These are phyloP conservation scores for Paramecium sexaurelia DNA, from an alignment of 73 alveolate genomes.

Conservation along the genomic window DNA sequence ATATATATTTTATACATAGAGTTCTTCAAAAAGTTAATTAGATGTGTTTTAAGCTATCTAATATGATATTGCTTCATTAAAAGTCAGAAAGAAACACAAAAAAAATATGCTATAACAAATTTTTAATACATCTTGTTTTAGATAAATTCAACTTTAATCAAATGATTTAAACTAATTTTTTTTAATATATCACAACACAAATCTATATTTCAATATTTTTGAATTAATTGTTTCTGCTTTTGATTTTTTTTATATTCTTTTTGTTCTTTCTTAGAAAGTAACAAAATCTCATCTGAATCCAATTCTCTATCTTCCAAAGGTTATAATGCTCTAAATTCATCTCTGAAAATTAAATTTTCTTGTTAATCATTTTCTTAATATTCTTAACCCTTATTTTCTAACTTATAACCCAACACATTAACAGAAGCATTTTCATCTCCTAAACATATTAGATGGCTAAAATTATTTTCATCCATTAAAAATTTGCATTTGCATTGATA, in stretches of 20 bases:
- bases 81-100: not conserved
- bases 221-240: not conserved
- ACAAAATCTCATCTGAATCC: not conserved
- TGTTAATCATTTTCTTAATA: not conserved
- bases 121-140: not conserved
- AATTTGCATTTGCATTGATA: not conserved
- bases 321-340: not conserved
- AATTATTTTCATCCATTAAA: not conserved
- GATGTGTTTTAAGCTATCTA: too few relatives aligned
- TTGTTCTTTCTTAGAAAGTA: not conserved
- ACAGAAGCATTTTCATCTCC: not conserved
- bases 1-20: too few relatives aligned
- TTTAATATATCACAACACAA: not conserved
- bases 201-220: not conserved
- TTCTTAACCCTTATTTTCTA: not conserved
- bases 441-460: not conserved
- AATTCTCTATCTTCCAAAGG: not conserved
- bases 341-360: not conserved
- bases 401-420: not conserved
- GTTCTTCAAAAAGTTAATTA: too few relatives aligned
- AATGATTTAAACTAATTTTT: not conserved
- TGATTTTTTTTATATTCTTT: not conserved
- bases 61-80: too few relatives aligned
- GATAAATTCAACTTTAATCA: not conserved
- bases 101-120: not conserved